Conservation (phyloP, 331 rosid genomes). For the Malus hybrid region DNA sequence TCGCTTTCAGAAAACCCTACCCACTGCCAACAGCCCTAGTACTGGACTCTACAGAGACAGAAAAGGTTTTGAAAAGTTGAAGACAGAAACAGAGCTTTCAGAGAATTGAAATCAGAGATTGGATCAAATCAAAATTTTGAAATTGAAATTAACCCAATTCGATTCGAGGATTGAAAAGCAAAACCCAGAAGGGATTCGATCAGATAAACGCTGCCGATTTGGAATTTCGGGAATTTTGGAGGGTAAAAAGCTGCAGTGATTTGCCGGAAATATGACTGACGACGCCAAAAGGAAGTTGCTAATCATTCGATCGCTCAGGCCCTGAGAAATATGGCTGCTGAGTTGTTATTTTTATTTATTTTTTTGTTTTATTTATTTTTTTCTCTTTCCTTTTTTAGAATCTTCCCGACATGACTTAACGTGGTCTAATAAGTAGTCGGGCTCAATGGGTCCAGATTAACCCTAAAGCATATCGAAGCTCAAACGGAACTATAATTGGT, state of each 20-base stretch:
- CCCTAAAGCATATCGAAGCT: too few relatives aligned
- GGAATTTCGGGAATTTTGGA: neutral
- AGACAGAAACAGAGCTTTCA: neutral
- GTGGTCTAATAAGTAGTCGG: too few relatives aligned
- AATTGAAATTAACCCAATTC: neutral
- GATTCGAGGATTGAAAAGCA: neutral
- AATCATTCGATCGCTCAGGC: neutral
- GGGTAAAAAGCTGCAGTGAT: neutral
- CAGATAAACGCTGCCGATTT: neutral
- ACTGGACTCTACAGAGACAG: neutral
- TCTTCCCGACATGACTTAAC: too few relatives aligned
- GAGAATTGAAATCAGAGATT: neutral
- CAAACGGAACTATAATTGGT: too few relatives aligned
- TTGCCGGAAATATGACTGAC: slow-evolving; percentile 1
- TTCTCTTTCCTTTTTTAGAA: too few relatives aligned
- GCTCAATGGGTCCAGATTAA: too few relatives aligned
- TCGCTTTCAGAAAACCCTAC: neutral
- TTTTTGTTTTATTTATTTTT: too few relatives aligned
- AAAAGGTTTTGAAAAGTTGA: neutral
- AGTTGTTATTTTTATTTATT: neutral
- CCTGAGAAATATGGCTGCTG: neutral
- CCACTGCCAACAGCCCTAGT: neutral
- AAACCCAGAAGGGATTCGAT: neutral
- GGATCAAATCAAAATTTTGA: neutral
- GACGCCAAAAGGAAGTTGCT: neutral